Conservation (phyloP, 148 eudicot species). For the Rhododendron henanense region DNA sequence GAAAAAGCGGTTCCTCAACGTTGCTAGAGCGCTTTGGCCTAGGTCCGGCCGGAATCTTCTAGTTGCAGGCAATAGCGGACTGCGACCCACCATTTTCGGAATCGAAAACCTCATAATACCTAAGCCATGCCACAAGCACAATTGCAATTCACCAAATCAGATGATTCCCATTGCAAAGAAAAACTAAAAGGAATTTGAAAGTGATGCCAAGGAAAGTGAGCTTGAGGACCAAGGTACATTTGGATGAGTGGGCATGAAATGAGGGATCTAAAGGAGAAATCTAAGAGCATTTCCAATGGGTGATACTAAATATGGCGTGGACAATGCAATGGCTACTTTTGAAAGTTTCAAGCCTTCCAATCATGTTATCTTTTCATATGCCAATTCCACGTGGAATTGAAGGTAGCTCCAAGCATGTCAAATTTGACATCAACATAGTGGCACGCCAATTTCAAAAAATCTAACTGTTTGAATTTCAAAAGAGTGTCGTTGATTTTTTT, state of each 20-base stretch:
- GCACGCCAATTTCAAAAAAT: no score
- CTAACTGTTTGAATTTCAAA: no score
- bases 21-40: conserved; percentile 64
- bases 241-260: neutral
- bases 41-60: conserved; percentile 66
- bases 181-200: neutral
- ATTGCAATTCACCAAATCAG: neutral
- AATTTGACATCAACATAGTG: no score
- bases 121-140: no score
- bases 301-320: no score
- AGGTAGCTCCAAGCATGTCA: no score
- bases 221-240: neutral
- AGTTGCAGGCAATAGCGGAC: conserved; percentile 28
- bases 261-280: neutral
- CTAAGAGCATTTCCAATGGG: no score
- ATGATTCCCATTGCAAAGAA: neutral
- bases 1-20: conserved; percentile 82
- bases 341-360: no score
- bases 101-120: neutral
- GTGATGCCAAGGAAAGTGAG: neutral
- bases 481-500: no score
- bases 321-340: no score
- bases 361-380: no score
- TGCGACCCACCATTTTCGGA: conserved; percentile 57
- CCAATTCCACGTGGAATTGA: no score